A percentile compares a stretch with the other conserved stretches of the same genome.
phyloP scores from a whole-genome alignment of 345 rosid genomes.

The Noccaea bulbosa region DNA sequence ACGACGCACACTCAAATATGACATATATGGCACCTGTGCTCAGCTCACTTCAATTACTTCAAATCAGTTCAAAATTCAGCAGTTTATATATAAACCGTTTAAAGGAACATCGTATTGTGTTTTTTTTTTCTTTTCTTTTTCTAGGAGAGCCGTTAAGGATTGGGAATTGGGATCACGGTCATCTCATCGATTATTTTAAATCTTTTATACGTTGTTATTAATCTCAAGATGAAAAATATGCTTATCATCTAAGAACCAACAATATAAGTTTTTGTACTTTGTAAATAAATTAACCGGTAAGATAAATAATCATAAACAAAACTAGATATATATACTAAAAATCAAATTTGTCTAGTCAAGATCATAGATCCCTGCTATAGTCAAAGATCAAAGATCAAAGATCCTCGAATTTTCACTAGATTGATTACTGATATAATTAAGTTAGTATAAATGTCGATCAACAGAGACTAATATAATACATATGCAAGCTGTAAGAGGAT shows the following conservation, averaged over 20 bases:
- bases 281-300: background rate
- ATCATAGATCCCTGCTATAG: background rate
- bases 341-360: background rate
- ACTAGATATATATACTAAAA: background rate
- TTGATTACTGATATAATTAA: background rate
- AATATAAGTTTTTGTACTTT: background rate
- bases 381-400: conserved; percentile 16
- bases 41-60: conserved; percentile 20
- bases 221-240: background rate
- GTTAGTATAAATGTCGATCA: background rate
- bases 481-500: conserved; percentile 9
- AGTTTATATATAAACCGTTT: background rate
- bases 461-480: conserved; percentile 16
- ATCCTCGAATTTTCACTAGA: background rate
- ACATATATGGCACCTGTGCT: conserved; percentile 16
- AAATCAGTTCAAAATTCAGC: background rate
- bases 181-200: background rate
- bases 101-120: background rate
- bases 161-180: conserved; percentile 2
- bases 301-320: background rate
- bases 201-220: background rate
- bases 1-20: conserved; percentile 32
- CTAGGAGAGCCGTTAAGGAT: background rate
- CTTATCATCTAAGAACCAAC: background rate
- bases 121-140: too few relatives aligned